These are phyloP conservation scores for Zasmidium angulare DNA, from an alignment of 2,329 filamentous ascomycete genomes.

Conservation along the genomic window DNA sequence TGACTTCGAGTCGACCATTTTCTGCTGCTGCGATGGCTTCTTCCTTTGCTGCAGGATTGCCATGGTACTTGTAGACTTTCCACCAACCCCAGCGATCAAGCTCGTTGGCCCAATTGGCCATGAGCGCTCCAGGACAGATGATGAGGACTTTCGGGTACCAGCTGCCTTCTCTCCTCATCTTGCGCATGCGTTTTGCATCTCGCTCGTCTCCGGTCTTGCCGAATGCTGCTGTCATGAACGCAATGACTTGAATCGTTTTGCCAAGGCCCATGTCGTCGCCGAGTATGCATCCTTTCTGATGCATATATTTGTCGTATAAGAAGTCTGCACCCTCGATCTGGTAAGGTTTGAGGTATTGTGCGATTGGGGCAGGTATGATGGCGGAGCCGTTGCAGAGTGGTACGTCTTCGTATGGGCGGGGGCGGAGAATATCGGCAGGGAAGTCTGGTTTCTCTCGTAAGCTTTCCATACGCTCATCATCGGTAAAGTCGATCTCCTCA, in stretches of 20 bases:
- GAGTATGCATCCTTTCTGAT: constrained; percentile 84
- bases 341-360: constrained; percentile 88
- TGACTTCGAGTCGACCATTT: constrained; percentile 77
- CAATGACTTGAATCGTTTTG: constrained; percentile 94
- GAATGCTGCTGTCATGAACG: constrained; percentile 86
- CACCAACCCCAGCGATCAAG: constrained; percentile 93
- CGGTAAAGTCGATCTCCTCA: constrained; percentile 72
- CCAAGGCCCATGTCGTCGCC: constrained; percentile 98
- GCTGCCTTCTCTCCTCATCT: constrained; percentile 64
- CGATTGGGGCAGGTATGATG: constrained; percentile 81
- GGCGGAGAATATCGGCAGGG: constrained; percentile 60
- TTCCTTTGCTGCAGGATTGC: constrained; percentile 52
- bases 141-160: constrained; percentile 88
- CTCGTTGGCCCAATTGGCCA: constrained; percentile 89
- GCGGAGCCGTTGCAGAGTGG: constrained; percentile 73
- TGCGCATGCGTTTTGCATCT: constrained; percentile 83
- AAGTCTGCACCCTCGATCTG: constrained; percentile 84
- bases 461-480: constrained; percentile 62
- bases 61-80: constrained; percentile 82
- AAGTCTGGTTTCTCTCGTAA: constrained; percentile 72
- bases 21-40: constrained; percentile 55
- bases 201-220: constrained; percentile 90
- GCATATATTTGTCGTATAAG: constrained; percentile 84
- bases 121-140: constrained; percentile 82
- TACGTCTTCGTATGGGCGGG: constrained; percentile 68